phyloP scores from a whole-genome alignment of 768 basidiomycete genomes.

The Pleurotus eryngii region DNA sequence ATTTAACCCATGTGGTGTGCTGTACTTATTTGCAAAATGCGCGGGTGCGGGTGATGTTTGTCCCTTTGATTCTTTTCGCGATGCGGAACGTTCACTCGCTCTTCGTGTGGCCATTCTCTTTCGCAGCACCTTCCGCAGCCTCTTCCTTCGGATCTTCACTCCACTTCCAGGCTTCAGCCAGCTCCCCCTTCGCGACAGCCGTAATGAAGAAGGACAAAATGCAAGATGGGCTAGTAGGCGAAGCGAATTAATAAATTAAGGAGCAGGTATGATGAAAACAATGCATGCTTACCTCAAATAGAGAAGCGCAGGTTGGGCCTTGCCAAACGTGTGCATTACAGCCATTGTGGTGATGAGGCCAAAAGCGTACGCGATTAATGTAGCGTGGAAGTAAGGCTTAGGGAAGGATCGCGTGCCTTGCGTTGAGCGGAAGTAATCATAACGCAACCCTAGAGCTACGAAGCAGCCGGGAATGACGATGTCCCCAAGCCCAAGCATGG shows the following conservation, averaged over 20 bases:
- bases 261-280: neutral
- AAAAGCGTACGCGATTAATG: constrained; percentile 65
- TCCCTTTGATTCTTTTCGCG: too few species aligned
- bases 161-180: constrained; percentile 71
- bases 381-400: constrained; percentile 76
- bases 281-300: constrained; percentile 69
- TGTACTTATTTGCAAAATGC: too few species aligned
- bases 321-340: constrained; percentile 76
- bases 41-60: too few species aligned
- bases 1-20: neutral
- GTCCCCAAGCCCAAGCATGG: constrained; percentile 93
- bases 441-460: constrained; percentile 82
- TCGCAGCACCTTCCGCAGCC: neutral
- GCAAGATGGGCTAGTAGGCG: constrained; percentile 65
- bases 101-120: neutral
- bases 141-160: constrained; percentile 46
- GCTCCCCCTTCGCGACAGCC: constrained; percentile 62
- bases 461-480: constrained; percentile 68
- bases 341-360: constrained; percentile 76
- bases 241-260: neutral
- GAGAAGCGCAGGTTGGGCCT: constrained; percentile 88
- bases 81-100: neutral
- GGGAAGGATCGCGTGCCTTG: constrained; percentile 33
- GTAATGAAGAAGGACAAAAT: constrained; percentile 65
- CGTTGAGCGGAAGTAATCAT: constrained; percentile 60